Evolutionary conservation across 2,329 filamentous ascomycete species (phyloP).

Genomic region (Alternaria gansuensis): DNA sequence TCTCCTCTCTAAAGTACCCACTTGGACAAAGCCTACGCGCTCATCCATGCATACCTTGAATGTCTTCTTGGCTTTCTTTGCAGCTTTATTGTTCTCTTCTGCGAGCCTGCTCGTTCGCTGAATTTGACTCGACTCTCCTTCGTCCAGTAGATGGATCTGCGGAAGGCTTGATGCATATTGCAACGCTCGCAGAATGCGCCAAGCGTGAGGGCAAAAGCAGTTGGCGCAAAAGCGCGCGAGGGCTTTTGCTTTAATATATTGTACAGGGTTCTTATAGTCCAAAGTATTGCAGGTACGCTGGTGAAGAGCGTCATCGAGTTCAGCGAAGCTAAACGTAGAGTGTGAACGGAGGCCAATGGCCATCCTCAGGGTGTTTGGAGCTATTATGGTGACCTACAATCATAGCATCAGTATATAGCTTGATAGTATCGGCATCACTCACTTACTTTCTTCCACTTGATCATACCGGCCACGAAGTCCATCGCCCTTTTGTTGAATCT

Average conservation of each 20-base stretch:
- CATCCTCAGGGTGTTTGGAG: not conserved
- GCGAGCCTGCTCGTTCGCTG: not conserved
- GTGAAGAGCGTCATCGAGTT: not conserved
- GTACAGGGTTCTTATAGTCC: not conserved
- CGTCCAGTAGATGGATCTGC: not conserved
- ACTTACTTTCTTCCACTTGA: not conserved
- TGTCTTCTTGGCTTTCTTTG: not conserved
- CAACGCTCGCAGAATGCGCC: not conserved
- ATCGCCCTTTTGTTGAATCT: not conserved
- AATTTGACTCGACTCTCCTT: too few species aligned
- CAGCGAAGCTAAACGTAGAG: not conserved
- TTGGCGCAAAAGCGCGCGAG: not conserved
- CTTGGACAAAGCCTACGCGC: not conserved
- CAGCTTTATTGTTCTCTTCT: not conserved
- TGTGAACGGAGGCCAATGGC: not conserved
- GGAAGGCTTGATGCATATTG: not conserved
- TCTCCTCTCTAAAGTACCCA: not conserved
- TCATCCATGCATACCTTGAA: not conserved
- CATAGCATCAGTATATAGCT: not conserved
- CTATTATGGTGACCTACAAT: not conserved
- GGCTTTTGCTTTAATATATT: not conserved
- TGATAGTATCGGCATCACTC: not conserved
- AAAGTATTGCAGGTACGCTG: not conserved
- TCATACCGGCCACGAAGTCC: not conserved
- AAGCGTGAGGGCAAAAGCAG: not conserved